Percentiles rank a stretch among this genome's conserved stretches.
Evolutionary conservation across 352 stramenopile genomes (phyloP).

Genomic region (Globisporangium cederbergense): DNA sequence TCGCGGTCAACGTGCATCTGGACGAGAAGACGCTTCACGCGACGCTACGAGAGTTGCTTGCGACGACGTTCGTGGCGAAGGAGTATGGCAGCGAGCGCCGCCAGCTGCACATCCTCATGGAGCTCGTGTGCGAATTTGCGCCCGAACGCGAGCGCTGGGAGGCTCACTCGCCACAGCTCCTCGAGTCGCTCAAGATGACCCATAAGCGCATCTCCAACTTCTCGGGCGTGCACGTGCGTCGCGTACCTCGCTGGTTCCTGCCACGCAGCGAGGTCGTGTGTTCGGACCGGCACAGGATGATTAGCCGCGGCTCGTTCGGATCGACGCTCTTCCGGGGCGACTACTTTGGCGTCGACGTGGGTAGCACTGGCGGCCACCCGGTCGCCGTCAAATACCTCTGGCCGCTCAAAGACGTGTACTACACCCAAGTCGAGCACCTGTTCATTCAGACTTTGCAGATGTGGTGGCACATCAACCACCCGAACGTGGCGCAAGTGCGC

Average conservation of each 20-base stretch:
- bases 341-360: slow-evolving; percentile 42
- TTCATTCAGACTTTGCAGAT: slow-evolving; percentile 40
- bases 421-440: slow-evolving; percentile 51
- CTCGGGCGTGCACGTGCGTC: slow-evolving; percentile 42
- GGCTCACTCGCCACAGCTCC: slow-evolving; percentile 39
- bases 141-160: slow-evolving; percentile 25
- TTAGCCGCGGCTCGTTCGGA: slow-evolving; percentile 40
- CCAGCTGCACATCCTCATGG: slow-evolving; percentile 56
- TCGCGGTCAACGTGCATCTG: slow-evolving; percentile 41
- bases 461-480: slow-evolving; percentile 52
- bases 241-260: slow-evolving; percentile 62
- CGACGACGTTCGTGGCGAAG: slow-evolving; percentile 51
- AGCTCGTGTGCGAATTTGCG: slow-evolving; percentile 51
- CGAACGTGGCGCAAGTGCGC: slow-evolving; percentile 57
- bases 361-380: slow-evolving; percentile 18
- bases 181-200: slow-evolving; percentile 65
- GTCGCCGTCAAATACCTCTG: slow-evolving; percentile 53
- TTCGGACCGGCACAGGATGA: slow-evolving; percentile 27
- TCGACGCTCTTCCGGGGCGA: slow-evolving; percentile 55
- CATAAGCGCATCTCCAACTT: slow-evolving; percentile 53
- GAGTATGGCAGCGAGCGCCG: slow-evolving; percentile 46
- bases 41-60: slow-evolving; percentile 48
- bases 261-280: slow-evolving; percentile 48
- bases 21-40: slow-evolving; percentile 59
- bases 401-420: slow-evolving; percentile 36